Evolutionary conservation across 176 grass and related monocot species (phyloP).

Genomic region (Tillandsia fasciculata): DNA sequence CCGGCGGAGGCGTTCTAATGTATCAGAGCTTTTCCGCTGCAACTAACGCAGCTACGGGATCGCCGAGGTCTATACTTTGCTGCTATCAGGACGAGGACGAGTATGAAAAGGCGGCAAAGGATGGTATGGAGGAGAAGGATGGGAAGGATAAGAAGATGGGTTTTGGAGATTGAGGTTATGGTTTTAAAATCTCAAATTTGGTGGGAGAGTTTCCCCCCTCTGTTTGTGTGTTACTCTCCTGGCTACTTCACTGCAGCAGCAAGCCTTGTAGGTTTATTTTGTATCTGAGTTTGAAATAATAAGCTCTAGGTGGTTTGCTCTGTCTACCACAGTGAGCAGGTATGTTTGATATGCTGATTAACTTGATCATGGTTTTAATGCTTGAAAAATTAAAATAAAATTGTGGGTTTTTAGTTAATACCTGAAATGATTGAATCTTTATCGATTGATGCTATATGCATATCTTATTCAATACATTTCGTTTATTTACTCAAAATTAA

Average conservation of each 20-base stretch:
- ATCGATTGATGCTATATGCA: too few species aligned
- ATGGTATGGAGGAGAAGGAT: slow-evolving; percentile 16
- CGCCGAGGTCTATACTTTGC: slow-evolving; percentile 43
- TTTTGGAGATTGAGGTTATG: slow-evolving; percentile 22
- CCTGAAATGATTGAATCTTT: background rate
- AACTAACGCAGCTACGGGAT: slow-evolving; percentile 4
- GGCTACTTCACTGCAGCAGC: slow-evolving; percentile 46
- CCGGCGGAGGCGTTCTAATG: slow-evolving; percentile 27
- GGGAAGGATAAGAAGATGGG: slow-evolving; percentile 12
- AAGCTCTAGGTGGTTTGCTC: slow-evolving; percentile 58
- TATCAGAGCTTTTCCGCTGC: slow-evolving; percentile 47
- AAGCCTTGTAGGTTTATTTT: slow-evolving; percentile 29
- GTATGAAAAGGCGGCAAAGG: background rate
- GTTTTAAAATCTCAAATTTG: background rate
- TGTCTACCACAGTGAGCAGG: slow-evolving; percentile 61
- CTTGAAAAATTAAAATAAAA: background rate
- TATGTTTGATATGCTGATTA: background rate
- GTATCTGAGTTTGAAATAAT: slow-evolving; percentile 28
- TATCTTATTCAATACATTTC: too few species aligned
- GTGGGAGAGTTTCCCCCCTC: background rate
- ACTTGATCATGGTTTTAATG: background rate
- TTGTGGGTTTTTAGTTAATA: background rate
- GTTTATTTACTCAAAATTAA: too few species aligned
- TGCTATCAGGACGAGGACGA: slow-evolving; percentile 43
- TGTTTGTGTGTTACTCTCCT: slow-evolving; percentile 11